Percentiles rank a stretch among this genome's conserved stretches.
Conservation (phyloP, 768 basidiomycete species). For the Lentinula aciculospora region DNA sequence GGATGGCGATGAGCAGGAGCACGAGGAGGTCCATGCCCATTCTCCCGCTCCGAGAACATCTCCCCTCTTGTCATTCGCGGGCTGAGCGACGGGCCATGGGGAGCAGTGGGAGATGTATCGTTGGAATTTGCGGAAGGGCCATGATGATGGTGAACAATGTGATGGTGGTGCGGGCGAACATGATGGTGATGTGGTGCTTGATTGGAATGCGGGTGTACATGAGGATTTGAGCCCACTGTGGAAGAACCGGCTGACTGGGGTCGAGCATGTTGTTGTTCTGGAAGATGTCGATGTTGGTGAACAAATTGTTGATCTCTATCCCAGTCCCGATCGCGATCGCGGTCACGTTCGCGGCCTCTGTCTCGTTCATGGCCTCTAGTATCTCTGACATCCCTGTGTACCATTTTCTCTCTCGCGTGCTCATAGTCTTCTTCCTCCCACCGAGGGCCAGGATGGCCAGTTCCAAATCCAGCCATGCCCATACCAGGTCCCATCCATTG, state of each 20-base stretch:
- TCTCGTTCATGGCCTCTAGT: slow-evolving; percentile 17
- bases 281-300: slow-evolving; percentile 26
- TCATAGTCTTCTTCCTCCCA: slow-evolving; percentile 12
- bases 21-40: slow-evolving; percentile 27
- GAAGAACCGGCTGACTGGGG: slow-evolving; percentile 7
- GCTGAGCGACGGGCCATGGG: slow-evolving; percentile 13
- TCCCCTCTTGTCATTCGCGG: slow-evolving; percentile 17
- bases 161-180: slow-evolving; percentile 30
- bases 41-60: slow-evolving; percentile 25
- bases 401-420: slow-evolving; percentile 21
- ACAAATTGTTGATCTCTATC: slow-evolving; percentile 25
- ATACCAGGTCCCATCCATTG: slow-evolving; percentile 13
- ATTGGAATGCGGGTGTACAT: slow-evolving; percentile 18
- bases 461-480: slow-evolving; percentile 9
- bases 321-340: slow-evolving; percentile 19
- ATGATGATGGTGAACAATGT: slow-evolving; percentile 49
- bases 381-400: slow-evolving; percentile 15
- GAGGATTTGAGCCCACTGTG: slow-evolving; percentile 7
- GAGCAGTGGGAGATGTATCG: slow-evolving; percentile 22
- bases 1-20: slow-evolving; percentile 23
- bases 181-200: slow-evolving; percentile 36
- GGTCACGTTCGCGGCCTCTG: slow-evolving; percentile 17
- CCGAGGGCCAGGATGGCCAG: background rate
- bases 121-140: slow-evolving; percentile 20
- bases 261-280: slow-evolving; percentile 28